These are phyloP conservation scores for Eimeria tenella DNA, from an alignment of 169 alveolate genomes.

Conservation along the genomic window DNA sequence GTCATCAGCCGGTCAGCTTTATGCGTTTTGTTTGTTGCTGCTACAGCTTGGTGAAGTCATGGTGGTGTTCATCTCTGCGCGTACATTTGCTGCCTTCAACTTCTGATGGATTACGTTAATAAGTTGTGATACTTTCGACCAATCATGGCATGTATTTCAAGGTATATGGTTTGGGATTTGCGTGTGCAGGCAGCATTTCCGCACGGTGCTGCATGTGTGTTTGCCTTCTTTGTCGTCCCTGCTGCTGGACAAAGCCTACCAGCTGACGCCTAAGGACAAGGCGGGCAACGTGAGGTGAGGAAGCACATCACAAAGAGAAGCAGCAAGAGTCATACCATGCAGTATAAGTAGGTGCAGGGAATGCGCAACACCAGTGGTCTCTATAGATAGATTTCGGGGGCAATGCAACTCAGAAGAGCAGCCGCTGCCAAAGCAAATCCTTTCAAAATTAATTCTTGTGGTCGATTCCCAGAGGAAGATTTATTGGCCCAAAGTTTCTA, in stretches of 20 bases:
- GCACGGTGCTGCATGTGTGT: slow-evolving; percentile 54
- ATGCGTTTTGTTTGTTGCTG: slow-evolving; percentile 31
- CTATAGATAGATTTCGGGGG: not conserved
- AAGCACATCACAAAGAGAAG: not conserved
- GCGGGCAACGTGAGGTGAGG: slow-evolving; percentile 54
- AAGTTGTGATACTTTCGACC: not conserved
- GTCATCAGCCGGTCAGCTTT: slow-evolving; percentile 26
- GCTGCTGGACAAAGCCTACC: slow-evolving; percentile 61
- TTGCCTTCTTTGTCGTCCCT: slow-evolving; percentile 48
- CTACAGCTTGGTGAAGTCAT: not conserved
- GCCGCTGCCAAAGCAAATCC: not conserved
- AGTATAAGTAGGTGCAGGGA: too few species aligned
- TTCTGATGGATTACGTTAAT: not conserved
- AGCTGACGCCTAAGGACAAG: slow-evolving; percentile 32
- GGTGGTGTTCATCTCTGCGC: not conserved
- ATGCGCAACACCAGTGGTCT: too few species aligned
- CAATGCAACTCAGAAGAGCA: not conserved
- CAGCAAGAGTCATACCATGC: not conserved
- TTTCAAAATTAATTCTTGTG: too few species aligned
- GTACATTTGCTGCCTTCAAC: not conserved
- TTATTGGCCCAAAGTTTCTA: not conserved
- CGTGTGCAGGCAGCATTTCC: slow-evolving; percentile 63
- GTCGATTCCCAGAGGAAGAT: too few species aligned
- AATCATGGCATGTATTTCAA: not conserved
- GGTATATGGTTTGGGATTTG: slow-evolving; percentile 27